Percentiles rank a stretch among this genome's conserved stretches.
Conservation (phyloP, 108 stramenopile species). For the Fragilaria radians region DNA sequence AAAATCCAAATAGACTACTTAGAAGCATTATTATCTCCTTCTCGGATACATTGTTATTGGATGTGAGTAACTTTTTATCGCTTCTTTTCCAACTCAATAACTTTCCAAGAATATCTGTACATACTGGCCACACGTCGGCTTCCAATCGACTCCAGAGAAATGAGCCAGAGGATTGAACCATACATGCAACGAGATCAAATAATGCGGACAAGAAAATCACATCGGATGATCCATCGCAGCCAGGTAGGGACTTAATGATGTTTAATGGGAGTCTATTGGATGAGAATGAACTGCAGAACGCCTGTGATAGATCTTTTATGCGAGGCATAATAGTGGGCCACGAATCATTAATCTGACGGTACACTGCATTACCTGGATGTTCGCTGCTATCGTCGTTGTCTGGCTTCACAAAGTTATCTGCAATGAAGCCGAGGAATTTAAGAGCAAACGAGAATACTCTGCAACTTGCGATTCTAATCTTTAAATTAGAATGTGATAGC, state of each 20-base stretch:
- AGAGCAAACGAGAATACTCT: conserved; percentile 24
- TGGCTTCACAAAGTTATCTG: neutral
- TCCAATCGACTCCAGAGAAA: conserved; percentile 16
- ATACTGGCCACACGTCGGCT: neutral
- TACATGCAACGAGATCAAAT: conserved; percentile 5
- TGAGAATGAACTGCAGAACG: neutral
- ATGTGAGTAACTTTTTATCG: neutral
- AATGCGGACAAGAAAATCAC: neutral
- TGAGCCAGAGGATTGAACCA: conserved; percentile 16
- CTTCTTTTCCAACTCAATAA: neutral
- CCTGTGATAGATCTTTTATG: conserved; percentile 4
- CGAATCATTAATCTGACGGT: conserved; percentile 19
- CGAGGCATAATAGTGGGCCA: conserved; percentile 32
- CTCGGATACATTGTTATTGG: neutral
- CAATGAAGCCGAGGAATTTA: conserved; percentile 28
- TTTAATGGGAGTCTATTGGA: neutral
- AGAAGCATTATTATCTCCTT: neutral
- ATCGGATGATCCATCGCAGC: neutral
- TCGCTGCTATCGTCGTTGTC: neutral
- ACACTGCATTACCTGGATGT: neutral
- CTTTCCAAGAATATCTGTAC: neutral
- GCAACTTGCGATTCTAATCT: conserved; percentile 29
- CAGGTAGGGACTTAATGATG: neutral
- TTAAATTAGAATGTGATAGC: conserved; percentile 24
- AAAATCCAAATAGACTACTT: neutral